Evolutionary conservation across 192 early-diverging fungal species (phyloP).

Genomic region (Coemansia sp.): DNA sequence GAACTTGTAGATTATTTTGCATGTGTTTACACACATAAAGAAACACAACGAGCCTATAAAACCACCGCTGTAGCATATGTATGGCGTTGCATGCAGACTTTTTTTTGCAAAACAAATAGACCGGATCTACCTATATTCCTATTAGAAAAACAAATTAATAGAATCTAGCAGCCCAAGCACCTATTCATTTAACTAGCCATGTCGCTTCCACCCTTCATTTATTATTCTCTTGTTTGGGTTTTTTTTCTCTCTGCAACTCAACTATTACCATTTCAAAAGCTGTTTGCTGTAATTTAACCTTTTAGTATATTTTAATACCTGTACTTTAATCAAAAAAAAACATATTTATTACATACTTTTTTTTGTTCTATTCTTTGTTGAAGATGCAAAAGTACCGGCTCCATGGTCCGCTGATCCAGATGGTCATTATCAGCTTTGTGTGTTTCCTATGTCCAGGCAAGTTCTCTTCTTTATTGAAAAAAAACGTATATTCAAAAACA

Average conservation of each 20-base stretch:
- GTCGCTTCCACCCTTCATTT: not conserved
- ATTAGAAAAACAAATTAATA: no score
- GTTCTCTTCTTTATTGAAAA: not conserved
- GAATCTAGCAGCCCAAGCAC: no score
- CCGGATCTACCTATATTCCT: no score
- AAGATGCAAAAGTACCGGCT: slow-evolving; percentile 12
- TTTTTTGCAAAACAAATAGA: not conserved
- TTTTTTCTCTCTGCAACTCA: no score
- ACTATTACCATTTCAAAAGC: no score
- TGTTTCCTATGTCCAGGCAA: slow-evolving; percentile 68
- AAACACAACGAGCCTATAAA: not conserved
- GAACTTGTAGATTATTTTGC: no score
- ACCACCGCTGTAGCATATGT: not conserved
- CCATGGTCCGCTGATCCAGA: slow-evolving; percentile 62
- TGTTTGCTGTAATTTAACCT: no score
- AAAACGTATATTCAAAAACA: not conserved
- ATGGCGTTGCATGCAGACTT: not conserved
- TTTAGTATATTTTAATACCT: no score
- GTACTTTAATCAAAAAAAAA: not conserved
- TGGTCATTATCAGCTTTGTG: slow-evolving; percentile 66
- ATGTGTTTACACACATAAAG: not conserved
- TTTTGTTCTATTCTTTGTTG: not conserved
- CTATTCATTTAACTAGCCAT: no score
- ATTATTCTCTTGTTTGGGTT: not conserved
- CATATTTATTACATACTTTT: not conserved